Conservation (phyloP, 331 rosid genomes). For the Cydonia oblonga region DNA sequence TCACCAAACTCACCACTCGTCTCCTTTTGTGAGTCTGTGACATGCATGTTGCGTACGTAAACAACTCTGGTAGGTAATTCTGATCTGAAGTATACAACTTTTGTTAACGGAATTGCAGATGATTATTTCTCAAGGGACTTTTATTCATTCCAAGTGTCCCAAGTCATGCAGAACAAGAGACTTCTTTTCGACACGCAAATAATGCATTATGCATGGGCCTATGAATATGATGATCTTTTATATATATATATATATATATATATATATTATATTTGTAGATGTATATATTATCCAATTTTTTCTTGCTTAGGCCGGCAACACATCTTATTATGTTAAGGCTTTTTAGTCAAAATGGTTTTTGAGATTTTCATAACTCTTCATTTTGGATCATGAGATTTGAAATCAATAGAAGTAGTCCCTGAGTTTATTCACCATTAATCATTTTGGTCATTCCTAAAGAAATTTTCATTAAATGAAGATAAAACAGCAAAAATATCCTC, state of each 20-base stretch:
- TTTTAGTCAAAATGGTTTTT: no score
- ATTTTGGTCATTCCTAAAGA: no score
- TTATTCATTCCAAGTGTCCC: not conserved
- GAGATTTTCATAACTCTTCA: no score
- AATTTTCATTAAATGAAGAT: no score
- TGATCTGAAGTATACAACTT: not conserved
- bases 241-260: no score
- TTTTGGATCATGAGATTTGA: no score
- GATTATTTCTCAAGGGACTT: not conserved
- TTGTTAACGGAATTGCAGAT: not conserved
- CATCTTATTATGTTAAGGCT: not conserved
- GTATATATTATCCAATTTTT: not conserved
- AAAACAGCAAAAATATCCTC: no score
- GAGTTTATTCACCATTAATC: no score
- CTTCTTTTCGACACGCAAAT: not conserved
- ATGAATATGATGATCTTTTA: not conserved
- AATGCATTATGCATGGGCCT: not conserved
- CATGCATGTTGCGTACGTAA: not conserved
- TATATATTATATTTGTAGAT: no score
- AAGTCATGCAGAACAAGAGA: not conserved
- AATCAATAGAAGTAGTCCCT: no score
- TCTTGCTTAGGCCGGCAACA: no score
- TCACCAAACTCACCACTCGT: not conserved
- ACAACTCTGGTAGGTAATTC: not conserved
- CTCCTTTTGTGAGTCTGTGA: not conserved